A percentile compares a stretch with the other conserved stretches of the same genome.
These are phyloP conservation scores for Magnaporthiopsis rhizophila DNA, from an alignment of 2,329 filamentous ascomycete genomes.

Conservation along the genomic window DNA sequence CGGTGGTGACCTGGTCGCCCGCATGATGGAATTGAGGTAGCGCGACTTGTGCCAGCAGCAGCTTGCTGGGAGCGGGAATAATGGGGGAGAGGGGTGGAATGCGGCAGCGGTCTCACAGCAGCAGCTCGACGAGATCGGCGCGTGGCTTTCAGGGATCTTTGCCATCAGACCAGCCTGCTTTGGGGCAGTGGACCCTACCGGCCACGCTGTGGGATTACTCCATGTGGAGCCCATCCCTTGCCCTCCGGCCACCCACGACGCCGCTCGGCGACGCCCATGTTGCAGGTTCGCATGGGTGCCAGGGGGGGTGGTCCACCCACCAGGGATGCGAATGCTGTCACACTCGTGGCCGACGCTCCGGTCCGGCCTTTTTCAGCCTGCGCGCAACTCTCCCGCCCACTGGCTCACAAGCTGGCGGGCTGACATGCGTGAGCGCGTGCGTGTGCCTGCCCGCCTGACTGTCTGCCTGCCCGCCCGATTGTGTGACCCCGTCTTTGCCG, in stretches of 20 bases:
- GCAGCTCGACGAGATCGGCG: constrained; percentile 27
- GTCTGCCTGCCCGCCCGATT: no score
- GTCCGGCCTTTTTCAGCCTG: neutral
- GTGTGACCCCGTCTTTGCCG: no score
- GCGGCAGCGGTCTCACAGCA: constrained; percentile 12
- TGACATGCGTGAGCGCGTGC: no score
- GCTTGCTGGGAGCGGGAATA: constrained; percentile 3
- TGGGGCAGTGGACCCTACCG: constrained; percentile 20
- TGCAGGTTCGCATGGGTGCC: constrained; percentile 1
- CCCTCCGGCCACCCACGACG: neutral
- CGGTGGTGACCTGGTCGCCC: neutral
- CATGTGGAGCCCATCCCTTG: neutral
- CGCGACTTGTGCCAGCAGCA: constrained; percentile 5
- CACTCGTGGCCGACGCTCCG: neutral
- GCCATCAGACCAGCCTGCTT: constrained; percentile 21
- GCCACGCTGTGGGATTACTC: constrained; percentile 11
- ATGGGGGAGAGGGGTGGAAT: constrained; percentile 14
- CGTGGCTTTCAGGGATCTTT: constrained; percentile 30
- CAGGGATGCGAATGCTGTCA: neutral
- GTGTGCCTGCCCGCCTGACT: no score
- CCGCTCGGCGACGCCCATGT: constrained; percentile 6
- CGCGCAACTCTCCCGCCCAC: neutral
- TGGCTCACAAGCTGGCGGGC: neutral
- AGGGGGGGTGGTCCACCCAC: neutral
- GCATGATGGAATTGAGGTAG: neutral